These are phyloP conservation scores for Hericium erinaceus DNA, from an alignment of 768 basidiomycete species.

Conservation along the genomic window DNA sequence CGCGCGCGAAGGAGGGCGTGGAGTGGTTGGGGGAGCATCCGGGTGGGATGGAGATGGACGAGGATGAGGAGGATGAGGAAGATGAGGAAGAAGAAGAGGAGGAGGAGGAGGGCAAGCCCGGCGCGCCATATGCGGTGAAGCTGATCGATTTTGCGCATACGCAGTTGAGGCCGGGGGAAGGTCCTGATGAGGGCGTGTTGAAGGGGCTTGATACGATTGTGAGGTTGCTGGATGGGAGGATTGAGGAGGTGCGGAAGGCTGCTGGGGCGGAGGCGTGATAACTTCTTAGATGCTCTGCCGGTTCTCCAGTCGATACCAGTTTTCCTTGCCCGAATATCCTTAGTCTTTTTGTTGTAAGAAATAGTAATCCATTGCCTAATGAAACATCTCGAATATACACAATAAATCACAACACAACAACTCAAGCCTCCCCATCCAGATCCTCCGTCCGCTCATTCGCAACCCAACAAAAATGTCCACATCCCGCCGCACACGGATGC, in stretches of 20 bases:
- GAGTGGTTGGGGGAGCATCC: constrained; percentile 5
- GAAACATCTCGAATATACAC: background rate
- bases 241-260: constrained; percentile 16
- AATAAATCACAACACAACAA: background rate
- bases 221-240: constrained; percentile 48
- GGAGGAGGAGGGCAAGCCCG: constrained; percentile 4
- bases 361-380: background rate
- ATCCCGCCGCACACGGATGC: constrained; percentile 70
- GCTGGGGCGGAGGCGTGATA: background rate
- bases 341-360: background rate
- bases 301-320: background rate
- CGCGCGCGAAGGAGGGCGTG: constrained; percentile 5
- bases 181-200: constrained; percentile 73
- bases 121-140: constrained; percentile 37
- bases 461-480: constrained; percentile 77
- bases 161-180: constrained; percentile 51
- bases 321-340: background rate
- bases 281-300: background rate
- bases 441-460: constrained; percentile 20
- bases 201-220: constrained; percentile 62
- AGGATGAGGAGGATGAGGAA: constrained; percentile 7
- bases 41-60: background rate
- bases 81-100: constrained; percentile 3
- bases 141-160: constrained; percentile 97
- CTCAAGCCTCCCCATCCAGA: background rate